Conservation (phyloP, 805 yeast species). For the Blastobotrys terrestris region DNA sequence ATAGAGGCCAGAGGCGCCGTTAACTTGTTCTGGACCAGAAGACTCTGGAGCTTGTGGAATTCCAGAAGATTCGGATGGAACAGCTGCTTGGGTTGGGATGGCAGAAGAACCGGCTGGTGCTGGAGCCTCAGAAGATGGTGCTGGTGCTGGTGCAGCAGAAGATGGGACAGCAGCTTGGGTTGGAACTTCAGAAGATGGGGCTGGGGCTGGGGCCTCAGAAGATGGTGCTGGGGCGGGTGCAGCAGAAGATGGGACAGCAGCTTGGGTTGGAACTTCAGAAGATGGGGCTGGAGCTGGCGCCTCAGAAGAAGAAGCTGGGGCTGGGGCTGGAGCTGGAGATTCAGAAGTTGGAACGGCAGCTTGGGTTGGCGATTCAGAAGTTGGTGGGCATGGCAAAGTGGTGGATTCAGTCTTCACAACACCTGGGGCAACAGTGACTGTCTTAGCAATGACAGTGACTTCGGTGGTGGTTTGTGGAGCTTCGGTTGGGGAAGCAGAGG, state of each 20-base stretch:
- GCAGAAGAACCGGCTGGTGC: not conserved
- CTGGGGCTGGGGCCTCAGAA: not conserved
- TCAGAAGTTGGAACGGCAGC: not conserved
- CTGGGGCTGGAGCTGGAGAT: not conserved
- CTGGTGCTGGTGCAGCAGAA: not conserved
- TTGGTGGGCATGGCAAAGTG: not conserved
- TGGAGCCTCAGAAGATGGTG: not conserved
- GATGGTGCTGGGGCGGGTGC: not conserved
- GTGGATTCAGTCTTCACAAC: not conserved
- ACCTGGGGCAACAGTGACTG: not conserved
- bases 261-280: not conserved
- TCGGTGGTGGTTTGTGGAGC: not conserved
- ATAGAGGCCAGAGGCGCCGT: not conserved
- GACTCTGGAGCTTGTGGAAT: not conserved
- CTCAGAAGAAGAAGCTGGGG: not conserved
- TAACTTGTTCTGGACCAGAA: not conserved
- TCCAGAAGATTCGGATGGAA: not conserved
- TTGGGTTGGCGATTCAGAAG: not conserved
- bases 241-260: not conserved
- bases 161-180: not conserved
- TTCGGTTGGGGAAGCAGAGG: slow-evolving; percentile 1
- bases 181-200: not conserved
- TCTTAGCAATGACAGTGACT: not conserved
- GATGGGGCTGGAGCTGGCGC: slow-evolving; percentile 1
- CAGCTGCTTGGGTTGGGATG: not conserved